These are phyloP conservation scores for Ustilago hordei DNA, from an alignment of 1,284 basidiomycete species.

Conservation along the genomic window DNA sequence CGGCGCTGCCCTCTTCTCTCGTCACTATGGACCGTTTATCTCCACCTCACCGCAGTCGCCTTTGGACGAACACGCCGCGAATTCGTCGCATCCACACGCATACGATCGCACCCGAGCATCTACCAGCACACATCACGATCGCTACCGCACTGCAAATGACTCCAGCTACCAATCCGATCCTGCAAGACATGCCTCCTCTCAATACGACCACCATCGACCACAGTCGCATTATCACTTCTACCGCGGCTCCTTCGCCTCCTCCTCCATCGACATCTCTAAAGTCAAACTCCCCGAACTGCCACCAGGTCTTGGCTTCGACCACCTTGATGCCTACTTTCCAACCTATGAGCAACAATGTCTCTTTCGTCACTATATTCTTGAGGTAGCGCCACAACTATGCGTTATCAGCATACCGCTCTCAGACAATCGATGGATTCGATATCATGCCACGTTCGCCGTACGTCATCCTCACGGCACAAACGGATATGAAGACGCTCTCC, in stretches of 20 bases:
- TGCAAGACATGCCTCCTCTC: conserved; percentile 6
- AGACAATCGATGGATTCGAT: conserved; percentile 45
- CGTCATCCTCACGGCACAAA: conserved; percentile 33
- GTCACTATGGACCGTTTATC: neutral
- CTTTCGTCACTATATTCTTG: conserved; percentile 46
- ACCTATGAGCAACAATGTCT: conserved; percentile 45
- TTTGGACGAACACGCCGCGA: conserved; percentile 6
- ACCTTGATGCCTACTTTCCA: conserved; percentile 43
- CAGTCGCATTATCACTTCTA: conserved; percentile 5
- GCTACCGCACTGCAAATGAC: conserved; percentile 14
- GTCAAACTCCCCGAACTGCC: conserved; percentile 40
- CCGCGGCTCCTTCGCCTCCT: conserved; percentile 12
- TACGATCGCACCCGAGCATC: conserved; percentile 21
- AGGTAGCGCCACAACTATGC: conserved; percentile 45
- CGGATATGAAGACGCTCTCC: conserved; percentile 45
- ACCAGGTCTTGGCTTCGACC: conserved; percentile 40
- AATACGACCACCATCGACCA: conserved; percentile 34
- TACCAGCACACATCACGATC: conserved; percentile 29
- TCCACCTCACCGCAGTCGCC: conserved; percentile 28
- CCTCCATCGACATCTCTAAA: conserved; percentile 36
- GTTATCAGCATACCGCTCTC: conserved; percentile 34
- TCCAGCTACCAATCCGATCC: neutral
- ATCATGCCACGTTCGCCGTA: conserved; percentile 43
- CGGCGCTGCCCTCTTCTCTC: neutral
- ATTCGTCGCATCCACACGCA: neutral